Percentiles rank a stretch among this genome's conserved stretches.
Evolutionary conservation across 2,329 filamentous ascomycete species (phyloP).

Genomic region (Exophiala alcalophila): DNA sequence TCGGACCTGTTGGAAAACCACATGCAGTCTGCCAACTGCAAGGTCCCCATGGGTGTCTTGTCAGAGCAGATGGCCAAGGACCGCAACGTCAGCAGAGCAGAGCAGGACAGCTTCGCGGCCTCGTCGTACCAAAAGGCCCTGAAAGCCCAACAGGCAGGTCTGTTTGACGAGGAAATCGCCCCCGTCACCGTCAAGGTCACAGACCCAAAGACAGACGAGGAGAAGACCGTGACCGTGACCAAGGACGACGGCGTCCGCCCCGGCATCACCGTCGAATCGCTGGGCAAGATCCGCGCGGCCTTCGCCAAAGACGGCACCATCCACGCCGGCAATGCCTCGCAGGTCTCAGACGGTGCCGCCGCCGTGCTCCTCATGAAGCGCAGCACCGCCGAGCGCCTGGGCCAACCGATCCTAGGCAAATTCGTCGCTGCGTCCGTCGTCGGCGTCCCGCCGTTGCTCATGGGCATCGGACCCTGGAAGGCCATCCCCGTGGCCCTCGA

Average conservation of each 20-base stretch:
- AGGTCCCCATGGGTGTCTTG: constrained; percentile 91
- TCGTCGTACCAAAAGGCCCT: constrained; percentile 85
- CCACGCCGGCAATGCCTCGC: constrained; percentile 92
- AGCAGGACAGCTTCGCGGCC: constrained; percentile 94
- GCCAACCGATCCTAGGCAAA: constrained; percentile 87
- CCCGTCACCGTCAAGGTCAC: constrained; percentile 83
- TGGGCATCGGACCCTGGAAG: constrained; percentile 94
- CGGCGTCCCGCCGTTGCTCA: constrained; percentile 86
- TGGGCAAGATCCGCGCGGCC: constrained; percentile 86
- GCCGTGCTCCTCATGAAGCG: constrained; percentile 96
- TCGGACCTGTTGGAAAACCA: constrained; percentile 80
- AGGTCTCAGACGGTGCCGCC: constrained; percentile 93
- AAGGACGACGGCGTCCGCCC: constrained; percentile 84
- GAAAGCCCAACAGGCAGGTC: constrained; percentile 79
- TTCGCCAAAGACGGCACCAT: constrained; percentile 91
- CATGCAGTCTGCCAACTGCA: constrained; percentile 87
- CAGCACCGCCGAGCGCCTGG: constrained; percentile 80
- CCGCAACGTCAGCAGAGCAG: constrained; percentile 64
- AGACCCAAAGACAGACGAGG: constrained; percentile 86
- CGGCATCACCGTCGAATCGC: constrained; percentile 80
- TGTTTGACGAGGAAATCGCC: constrained; percentile 88
- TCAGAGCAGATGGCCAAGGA: constrained; percentile 95
- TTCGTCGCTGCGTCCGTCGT: constrained; percentile 82
- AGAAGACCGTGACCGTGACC: constrained; percentile 75
- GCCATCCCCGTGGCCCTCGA: constrained; percentile 89